Base-by-base conservation (phyloP, 2,329 filamentous ascomycete genomes). In the Cercospora zeae-maydis region DNA sequence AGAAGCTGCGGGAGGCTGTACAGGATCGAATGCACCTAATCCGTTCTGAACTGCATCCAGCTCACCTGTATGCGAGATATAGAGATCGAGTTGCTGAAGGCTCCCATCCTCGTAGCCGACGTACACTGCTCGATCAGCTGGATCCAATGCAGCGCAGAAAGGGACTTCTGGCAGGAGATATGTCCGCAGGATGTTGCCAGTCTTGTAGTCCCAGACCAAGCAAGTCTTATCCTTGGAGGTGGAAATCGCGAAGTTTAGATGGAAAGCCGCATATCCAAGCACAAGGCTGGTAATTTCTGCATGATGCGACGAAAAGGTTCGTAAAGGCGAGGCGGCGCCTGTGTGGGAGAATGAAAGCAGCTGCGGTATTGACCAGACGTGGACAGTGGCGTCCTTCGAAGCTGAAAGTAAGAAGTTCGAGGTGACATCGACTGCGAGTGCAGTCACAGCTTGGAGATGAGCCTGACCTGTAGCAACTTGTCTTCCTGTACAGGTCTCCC, bases 201-300 rank as follows among this genome's bases (percentile, higher is more conserved):
- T 90, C 65, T 88, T 86, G 74, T 96, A 96, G 77, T 98, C 93
- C 95, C 95, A 99, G 64, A 96, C 82, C 71, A 96, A 88, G 70
- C 91, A 91, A 7, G 91, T 95, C 77, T 91, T 93, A 78, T 98
- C 95, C 70, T 86, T 87, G 67, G 91, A 91, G 6, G 88, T 86
- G 2, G 93, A 96, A 19, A 97, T 84, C 63, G 90, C 93, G 64
- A 98, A 87, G 75, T 91, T 93, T 63, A 89, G 89, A 70, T 87
- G 85, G 74, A 86, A 88, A 63, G 83, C 80, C 73, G 89, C 88
- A 72, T 90, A 86, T 16, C 90, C 88, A 59, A 84, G 75, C 9
- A 76, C 77, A n/a, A 87, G 74, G 2, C 81, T 78, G 5, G 86
- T 93, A 76, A 93, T 87, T 74, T 83, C 89, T 66, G 86, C 88